These are phyloP conservation scores for Acmispon strigosus DNA, from an alignment of 306 rosid species.

Conservation along the genomic window DNA sequence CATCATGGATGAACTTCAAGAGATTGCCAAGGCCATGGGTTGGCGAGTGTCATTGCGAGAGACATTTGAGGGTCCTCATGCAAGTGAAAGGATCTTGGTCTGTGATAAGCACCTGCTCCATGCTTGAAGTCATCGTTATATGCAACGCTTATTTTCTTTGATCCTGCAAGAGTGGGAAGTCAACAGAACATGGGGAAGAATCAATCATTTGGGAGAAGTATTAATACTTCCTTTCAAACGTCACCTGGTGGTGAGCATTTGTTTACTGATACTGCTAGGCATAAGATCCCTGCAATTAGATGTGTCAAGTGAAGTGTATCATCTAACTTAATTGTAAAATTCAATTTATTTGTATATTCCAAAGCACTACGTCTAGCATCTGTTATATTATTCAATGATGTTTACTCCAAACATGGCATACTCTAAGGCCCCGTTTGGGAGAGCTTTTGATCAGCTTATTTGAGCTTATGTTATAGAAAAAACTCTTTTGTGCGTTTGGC, in stretches of 20 bases:
- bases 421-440: no score
- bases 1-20: conserved; percentile 84
- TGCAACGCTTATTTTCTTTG: conserved; percentile 1
- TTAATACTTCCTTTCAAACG: neutral
- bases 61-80: conserved; percentile 86
- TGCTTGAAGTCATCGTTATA: conserved; percentile 32
- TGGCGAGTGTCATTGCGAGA: conserved; percentile 65
- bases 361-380: neutral
- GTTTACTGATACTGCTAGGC: conserved; percentile 1
- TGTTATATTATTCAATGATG: neutral
- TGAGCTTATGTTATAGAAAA: no score
- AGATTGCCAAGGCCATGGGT: conserved; percentile 77
- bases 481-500: no score
- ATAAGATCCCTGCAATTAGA: conserved; percentile 2
- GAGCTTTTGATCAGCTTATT: no score
- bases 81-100: conserved; percentile 70
- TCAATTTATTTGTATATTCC: conserved; percentile 25
- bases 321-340: conserved; percentile 28
- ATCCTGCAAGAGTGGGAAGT: neutral
- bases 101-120: conserved; percentile 73
- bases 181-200: neutral
- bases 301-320: conserved; percentile 5
- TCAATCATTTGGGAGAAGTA: conserved; percentile 13
- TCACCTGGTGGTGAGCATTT: neutral
- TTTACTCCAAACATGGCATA: no score